Conservation (phyloP, 2,329 filamentous ascomycete genomes). For the Phialophora chinensis region DNA sequence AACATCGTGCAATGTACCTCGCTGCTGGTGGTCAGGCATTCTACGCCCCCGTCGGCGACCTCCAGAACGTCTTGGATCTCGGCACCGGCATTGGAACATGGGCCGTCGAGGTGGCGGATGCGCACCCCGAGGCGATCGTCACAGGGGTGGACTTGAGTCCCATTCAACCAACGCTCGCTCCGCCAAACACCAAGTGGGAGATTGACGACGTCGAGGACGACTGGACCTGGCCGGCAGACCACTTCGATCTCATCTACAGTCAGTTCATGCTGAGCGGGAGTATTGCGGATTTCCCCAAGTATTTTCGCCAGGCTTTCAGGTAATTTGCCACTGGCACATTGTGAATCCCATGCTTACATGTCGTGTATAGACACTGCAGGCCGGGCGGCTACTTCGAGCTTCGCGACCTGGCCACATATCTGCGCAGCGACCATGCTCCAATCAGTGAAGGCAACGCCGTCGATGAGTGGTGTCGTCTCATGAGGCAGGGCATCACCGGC, state of each 20-base stretch:
- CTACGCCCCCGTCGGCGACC: slow-evolving; percentile 35
- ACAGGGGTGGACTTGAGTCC: slow-evolving; percentile 38
- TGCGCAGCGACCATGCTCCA: slow-evolving; percentile 39
- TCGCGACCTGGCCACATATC: slow-evolving; percentile 44
- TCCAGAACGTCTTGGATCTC: slow-evolving; percentile 33
- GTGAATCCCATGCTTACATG: slow-evolving; percentile 41
- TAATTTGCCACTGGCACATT: neutral
- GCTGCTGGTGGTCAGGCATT: slow-evolving; percentile 23
- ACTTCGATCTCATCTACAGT: slow-evolving; percentile 68
- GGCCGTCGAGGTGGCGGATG: slow-evolving; percentile 36
- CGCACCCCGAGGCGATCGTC: slow-evolving; percentile 37
- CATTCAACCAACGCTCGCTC: slow-evolving; percentile 48
- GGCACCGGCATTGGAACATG: slow-evolving; percentile 35
- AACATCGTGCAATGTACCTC: slow-evolving; percentile 40
- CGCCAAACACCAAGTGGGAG: slow-evolving; percentile 61
- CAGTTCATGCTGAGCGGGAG: slow-evolving; percentile 60
- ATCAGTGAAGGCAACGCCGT: slow-evolving; percentile 37
- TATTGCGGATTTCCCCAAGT: slow-evolving; percentile 60
- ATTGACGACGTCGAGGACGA: slow-evolving; percentile 64
- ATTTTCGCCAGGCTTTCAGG: slow-evolving; percentile 33
- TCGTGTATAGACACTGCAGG: slow-evolving; percentile 40
- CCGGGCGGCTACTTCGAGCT: slow-evolving; percentile 50
- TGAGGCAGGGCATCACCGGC: slow-evolving; percentile 48
- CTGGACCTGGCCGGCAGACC: slow-evolving; percentile 59
- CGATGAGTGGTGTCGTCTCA: slow-evolving; percentile 28